Base-by-base conservation (phyloP, 768 basidiomycete species). In the Pleurotus eryngii region DNA sequence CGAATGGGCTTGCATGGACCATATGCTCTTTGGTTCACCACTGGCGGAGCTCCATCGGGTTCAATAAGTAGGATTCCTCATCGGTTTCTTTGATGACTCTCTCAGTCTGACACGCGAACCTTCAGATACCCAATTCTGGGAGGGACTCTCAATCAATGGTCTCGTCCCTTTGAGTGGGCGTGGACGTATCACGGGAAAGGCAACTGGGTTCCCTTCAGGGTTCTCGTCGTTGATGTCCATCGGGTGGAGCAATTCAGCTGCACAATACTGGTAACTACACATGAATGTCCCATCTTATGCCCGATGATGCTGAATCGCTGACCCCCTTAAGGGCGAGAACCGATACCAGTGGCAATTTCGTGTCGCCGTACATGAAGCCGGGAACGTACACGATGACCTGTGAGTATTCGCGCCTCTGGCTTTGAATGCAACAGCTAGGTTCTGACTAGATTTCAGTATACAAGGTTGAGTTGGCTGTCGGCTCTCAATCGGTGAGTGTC, bases 371-470 rank as follows among this genome's bases (percentile, higher is more conserved):
- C 55, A 78, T 78, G 76, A 77, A 76, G 58, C 74, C 76, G 5
- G 76, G 76, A 14, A 77, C 75, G 1, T 78, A 77, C 59, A 76
- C 75, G 4, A 71, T 72, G 70, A 75, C 74, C n/a, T 56, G 72
- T 74, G 45, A 43, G 68, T 63, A 5, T 12, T 5, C 37, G 18
- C 57, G n/a, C 42, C n/a, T 17, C 37, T 37, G 22, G 7, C 4
- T 15, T 20, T 37, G 17, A 3, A 45, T 35, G 3, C 22, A 37
- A 15, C 6, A 54, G 6, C n/a, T 27, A 20, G 22, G 14, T 27
- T 30, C 37, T 40, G 43, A 40, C n/a, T 0, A 22, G 20, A 4
- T 15, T 40, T 3, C 51, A 72, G 71, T 77, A 27, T 78, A 75
- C 64, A 71, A 74, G 61, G 64, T 63, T 7, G 74, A 77, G 56